Conservation (phyloP, 2,329 filamentous ascomycete species). For the Pseudogymnoascus sp. region DNA sequence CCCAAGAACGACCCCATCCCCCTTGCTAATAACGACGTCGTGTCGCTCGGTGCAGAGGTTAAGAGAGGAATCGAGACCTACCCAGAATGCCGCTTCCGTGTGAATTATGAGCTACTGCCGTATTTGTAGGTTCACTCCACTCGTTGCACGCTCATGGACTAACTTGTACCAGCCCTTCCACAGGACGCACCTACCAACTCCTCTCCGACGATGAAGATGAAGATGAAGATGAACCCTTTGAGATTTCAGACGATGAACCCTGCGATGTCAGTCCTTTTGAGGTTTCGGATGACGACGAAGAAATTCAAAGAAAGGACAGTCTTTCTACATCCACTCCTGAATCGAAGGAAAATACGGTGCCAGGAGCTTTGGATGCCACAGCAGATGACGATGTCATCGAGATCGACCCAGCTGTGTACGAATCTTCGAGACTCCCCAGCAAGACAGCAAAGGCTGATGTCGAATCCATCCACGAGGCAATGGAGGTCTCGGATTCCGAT, state of each 20-base stretch:
- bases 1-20: conserved; percentile 22
- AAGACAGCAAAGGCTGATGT: not conserved
- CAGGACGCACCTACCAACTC: not conserved
- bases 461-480: not conserved
- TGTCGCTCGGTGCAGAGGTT: conserved; percentile 44
- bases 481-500: not conserved
- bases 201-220: not conserved
- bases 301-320: not conserved
- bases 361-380: not conserved
- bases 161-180: not conserved
- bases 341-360: not conserved
- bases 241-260: not conserved
- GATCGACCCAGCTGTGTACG: not conserved
- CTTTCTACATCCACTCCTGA: not conserved
- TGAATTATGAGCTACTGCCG: conserved; percentile 21
- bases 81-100: conserved; percentile 25
- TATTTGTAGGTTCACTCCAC: conserved; percentile 21
- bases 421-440: not conserved
- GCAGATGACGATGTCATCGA: not conserved
- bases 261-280: not conserved
- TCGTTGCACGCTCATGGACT: not conserved
- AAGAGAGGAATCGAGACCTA: conserved; percentile 38
- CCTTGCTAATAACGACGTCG: conserved; percentile 30
- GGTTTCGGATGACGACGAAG: not conserved
- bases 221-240: not conserved